Conservation (phyloP, 2,329 filamentous ascomycete genomes). For the Colletotrichum tamarilloi region DNA sequence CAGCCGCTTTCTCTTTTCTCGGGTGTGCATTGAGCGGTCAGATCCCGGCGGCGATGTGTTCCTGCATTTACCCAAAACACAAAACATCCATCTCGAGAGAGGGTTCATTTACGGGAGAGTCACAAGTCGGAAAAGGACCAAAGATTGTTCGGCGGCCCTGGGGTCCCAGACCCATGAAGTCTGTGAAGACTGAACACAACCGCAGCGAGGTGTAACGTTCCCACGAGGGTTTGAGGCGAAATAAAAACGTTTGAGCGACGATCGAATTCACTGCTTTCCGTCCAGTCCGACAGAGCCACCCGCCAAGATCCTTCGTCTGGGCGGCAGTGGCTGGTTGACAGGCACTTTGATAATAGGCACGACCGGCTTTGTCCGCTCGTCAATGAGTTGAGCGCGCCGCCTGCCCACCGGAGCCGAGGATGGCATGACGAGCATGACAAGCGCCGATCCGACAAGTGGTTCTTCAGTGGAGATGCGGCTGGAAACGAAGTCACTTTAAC, state of each 20-base stretch:
- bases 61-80: not conserved
- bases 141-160: not conserved
- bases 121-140: not conserved
- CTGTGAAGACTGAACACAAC: constrained; percentile 21
- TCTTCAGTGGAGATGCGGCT: constrained; percentile 3
- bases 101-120: not conserved
- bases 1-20: not conserved
- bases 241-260: not conserved
- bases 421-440: constrained; percentile 25
- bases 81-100: not conserved
- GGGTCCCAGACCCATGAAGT: not conserved
- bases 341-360: not conserved
- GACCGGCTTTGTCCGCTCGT: not conserved
- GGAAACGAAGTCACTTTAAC: not conserved
- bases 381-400: not conserved
- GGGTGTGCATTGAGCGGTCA: not conserved
- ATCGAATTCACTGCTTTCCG: not conserved
- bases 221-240: not conserved
- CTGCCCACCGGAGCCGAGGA: not conserved
- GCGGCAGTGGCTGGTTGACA: not conserved
- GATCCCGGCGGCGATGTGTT: not conserved
- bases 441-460: constrained; percentile 9
- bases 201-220: constrained; percentile 21
- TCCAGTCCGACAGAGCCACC: not conserved
- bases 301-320: not conserved